Evolutionary conservation across 495 filamentous ascomycete genomes (phyloP).

Genomic region (Hypoxylon intermedium): DNA sequence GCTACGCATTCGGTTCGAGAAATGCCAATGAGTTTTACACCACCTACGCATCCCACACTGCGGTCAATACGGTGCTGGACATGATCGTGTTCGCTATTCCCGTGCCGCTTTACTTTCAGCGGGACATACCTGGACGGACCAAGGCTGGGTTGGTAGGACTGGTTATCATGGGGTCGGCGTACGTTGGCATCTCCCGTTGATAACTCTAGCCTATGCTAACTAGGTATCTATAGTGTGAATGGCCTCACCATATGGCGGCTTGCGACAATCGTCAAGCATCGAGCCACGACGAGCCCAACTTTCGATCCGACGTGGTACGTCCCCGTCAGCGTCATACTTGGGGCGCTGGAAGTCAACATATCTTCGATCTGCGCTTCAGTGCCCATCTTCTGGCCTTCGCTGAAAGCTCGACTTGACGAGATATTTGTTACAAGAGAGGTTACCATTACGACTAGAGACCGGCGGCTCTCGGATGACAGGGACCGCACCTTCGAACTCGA

Average conservation of each 20-base stretch:
- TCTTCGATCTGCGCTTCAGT: conserved; percentile 47
- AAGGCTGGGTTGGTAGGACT: conserved; percentile 36
- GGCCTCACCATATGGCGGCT: conserved; percentile 44
- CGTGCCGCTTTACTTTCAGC: conserved; percentile 40
- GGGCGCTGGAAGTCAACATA: conserved; percentile 37
- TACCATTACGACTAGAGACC: conserved; percentile 19
- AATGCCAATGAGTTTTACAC: conserved; percentile 33
- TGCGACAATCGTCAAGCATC: conserved; percentile 37
- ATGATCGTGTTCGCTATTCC: conserved; percentile 39
- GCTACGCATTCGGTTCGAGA: conserved; percentile 42
- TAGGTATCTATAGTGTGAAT: conserved; percentile 36
- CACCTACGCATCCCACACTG: conserved; percentile 37
- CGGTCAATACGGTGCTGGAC: conserved; percentile 40
- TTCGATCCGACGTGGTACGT: conserved; percentile 47
- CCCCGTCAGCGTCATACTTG: conserved; percentile 41
- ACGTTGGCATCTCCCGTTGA: background rate
- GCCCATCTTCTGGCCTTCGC: conserved; percentile 45
- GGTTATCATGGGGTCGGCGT: conserved; percentile 37
- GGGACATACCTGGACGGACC: conserved; percentile 25
- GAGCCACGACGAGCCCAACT: conserved; percentile 35
- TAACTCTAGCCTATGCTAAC: conserved; percentile 10
- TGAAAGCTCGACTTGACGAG: conserved; percentile 30
- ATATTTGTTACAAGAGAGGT: conserved; percentile 50
- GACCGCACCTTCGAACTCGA: conserved; percentile 22
- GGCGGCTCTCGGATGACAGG: conserved; percentile 24